A percentile compares a stretch with the other conserved stretches of the same genome.
These are phyloP conservation scores for Debaryomyces coudertii DNA, from an alignment of 1,139 yeast genomes.

Conservation along the genomic window DNA sequence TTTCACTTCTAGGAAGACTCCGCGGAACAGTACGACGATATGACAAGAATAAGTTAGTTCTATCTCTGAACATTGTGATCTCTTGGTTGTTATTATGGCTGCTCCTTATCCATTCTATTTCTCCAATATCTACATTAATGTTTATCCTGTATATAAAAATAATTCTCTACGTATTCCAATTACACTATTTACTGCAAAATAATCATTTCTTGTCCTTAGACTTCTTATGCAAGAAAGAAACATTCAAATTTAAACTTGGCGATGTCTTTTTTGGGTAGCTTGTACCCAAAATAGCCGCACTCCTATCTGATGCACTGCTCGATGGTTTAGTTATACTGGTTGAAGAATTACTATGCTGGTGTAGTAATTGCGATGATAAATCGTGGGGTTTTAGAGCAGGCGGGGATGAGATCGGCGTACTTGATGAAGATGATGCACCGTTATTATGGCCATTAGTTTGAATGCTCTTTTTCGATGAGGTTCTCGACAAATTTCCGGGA, in stretches of 20 bases:
- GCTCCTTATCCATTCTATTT: background rate
- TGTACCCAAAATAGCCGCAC: conserved; percentile 21
- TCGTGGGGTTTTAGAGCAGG: conserved; percentile 15
- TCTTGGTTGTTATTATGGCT: background rate
- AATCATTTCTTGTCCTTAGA: conserved; percentile 21
- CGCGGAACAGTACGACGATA: conserved; percentile 76
- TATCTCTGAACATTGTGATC: conserved; percentile 63
- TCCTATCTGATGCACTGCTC: conserved; percentile 38
- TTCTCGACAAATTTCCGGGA: conserved; percentile 13
- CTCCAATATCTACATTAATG: background rate
- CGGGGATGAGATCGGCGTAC: conserved; percentile 15
- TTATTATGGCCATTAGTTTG: conserved; percentile 5
- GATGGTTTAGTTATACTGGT: conserved; percentile 28
- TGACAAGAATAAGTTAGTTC: conserved; percentile 71
- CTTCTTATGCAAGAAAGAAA: conserved; percentile 32
- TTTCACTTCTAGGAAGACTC: conserved; percentile 12
- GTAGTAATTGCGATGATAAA: conserved; percentile 12
- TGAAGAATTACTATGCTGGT: conserved; percentile 7
- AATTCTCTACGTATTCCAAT: background rate
- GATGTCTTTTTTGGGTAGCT: conserved; percentile 25
- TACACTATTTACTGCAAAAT: conserved; percentile 1
- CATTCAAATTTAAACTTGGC: conserved; percentile 32
- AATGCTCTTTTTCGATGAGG: conserved; percentile 16
- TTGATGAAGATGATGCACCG: conserved; percentile 10
- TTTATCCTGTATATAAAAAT: conserved; percentile 10